A percentile compares a stretch with the other conserved stretches of the same genome.
Conservation (phyloP, 192 early-diverging fungal genomes). For the Gamsiella multidivaricata region DNA sequence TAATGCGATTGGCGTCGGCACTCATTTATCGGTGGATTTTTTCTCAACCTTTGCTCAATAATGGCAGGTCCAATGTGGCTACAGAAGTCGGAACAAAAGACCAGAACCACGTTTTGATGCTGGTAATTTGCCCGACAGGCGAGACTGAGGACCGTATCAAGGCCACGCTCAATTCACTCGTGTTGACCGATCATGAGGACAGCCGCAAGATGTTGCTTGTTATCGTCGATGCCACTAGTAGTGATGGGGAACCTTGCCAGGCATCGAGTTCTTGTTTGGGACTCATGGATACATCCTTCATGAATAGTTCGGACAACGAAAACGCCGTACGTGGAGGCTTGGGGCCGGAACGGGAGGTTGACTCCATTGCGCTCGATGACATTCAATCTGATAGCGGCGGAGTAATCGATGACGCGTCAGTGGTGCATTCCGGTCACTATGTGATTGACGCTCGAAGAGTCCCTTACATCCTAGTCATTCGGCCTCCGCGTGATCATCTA, state of each 20-base stretch:
- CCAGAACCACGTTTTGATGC: constrained; percentile 63
- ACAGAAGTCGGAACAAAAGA: not conserved
- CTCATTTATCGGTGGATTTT: constrained; percentile 18
- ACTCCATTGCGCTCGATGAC: constrained; percentile 58
- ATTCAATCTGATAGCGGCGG: not conserved
- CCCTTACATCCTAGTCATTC: constrained; percentile 71
- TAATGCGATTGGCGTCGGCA: constrained; percentile 25
- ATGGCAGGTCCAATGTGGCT: constrained; percentile 3
- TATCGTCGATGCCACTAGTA: constrained; percentile 88
- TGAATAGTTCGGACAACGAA: not conserved
- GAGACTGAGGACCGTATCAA: constrained; percentile 74
- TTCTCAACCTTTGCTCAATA: not conserved
- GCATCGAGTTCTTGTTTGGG: constrained; percentile 13
- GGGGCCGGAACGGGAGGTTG: constrained; percentile 60
- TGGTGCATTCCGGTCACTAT: constrained; percentile 78
- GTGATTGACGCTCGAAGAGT: constrained; percentile 60
- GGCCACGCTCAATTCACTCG: constrained; percentile 86
- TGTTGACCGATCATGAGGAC: constrained; percentile 76
- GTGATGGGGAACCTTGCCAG: constrained; percentile 49
- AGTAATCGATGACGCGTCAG: not conserved
- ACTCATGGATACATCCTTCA: constrained; percentile 3
- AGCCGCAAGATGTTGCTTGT: constrained; percentile 85
- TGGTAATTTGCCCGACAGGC: constrained; percentile 91
- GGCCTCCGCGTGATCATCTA: constrained; percentile 61
- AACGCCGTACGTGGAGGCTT: not conserved